Evolutionary conservation across 768 basidiomycete species (phyloP).

Genomic region (Leucosporidium scottii): DNA sequence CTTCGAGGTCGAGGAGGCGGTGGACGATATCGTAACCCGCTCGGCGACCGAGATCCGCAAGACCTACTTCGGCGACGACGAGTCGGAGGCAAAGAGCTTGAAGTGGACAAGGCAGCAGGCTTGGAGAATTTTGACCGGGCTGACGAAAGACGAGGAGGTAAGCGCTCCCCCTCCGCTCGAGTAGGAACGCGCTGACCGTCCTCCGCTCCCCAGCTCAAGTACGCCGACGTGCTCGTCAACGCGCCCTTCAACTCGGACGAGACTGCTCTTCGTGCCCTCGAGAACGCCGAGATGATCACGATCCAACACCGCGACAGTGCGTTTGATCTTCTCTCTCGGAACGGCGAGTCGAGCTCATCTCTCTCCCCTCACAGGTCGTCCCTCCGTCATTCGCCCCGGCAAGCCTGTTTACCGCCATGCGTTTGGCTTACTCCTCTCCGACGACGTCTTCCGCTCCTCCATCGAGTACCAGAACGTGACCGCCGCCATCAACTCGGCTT

Average conservation of each 20-base stretch:
- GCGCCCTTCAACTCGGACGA: slow-evolving; percentile 93
- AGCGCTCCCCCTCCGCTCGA: slow-evolving; percentile 14
- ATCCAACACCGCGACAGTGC: slow-evolving; percentile 68
- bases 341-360: not conserved
- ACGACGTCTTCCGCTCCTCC: slow-evolving; percentile 46
- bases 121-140: slow-evolving; percentile 69
- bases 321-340: not conserved
- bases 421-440: slow-evolving; percentile 71
- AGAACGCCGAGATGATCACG: slow-evolving; percentile 72
- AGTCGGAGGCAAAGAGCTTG: slow-evolving; percentile 73
- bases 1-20: slow-evolving; percentile 31
- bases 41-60: slow-evolving; percentile 78
- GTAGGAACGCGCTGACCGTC: not conserved
- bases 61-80: slow-evolving; percentile 86
- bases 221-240: slow-evolving; percentile 70
- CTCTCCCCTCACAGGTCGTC: slow-evolving; percentile 55
- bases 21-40: slow-evolving; percentile 65
- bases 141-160: slow-evolving; percentile 56
- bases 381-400: slow-evolving; percentile 76
- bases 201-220: slow-evolving; percentile 66
- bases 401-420: slow-evolving; percentile 82
- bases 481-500: slow-evolving; percentile 2
- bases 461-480: slow-evolving; percentile 18
- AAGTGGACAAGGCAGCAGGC: slow-evolving; percentile 82
- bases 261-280: slow-evolving; percentile 68